These are phyloP conservation scores for Bretschneidera sinensis DNA, from an alignment of 345 rosid genomes.

Conservation along the genomic window DNA sequence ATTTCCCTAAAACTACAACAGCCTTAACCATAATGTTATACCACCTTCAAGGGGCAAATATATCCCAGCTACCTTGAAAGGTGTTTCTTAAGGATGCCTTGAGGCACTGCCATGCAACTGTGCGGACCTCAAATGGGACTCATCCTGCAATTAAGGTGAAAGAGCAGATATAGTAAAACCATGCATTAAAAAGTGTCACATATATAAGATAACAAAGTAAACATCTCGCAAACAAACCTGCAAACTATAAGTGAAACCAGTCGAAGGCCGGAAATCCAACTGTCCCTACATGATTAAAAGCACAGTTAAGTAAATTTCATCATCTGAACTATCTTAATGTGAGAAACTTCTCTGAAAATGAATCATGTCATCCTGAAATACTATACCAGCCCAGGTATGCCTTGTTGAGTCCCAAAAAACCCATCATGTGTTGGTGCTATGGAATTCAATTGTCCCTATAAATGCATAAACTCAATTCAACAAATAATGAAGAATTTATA, in stretches of 20 bases:
- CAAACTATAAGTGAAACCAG: slow-evolving; percentile 46
- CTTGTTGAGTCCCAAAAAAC: slow-evolving; percentile 49
- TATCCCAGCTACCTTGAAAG: background rate
- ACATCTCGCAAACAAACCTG: slow-evolving; percentile 35
- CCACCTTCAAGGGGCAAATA: background rate
- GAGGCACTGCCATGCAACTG: slow-evolving; percentile 53
- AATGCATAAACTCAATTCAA: slow-evolving; percentile 10
- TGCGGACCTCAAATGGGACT: slow-evolving; percentile 51
- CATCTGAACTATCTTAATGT: slow-evolving; percentile 4
- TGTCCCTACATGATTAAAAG: slow-evolving; percentile 31
- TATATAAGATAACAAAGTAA: background rate
- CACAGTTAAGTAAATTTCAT: background rate
- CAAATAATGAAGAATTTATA: background rate
- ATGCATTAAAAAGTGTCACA: background rate
- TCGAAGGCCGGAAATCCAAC: slow-evolving; percentile 52
- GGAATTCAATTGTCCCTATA: slow-evolving; percentile 51
- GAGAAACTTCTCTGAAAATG: background rate
- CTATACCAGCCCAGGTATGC: slow-evolving; percentile 51
- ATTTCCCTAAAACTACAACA: background rate
- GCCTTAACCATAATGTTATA: background rate
- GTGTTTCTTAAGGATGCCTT: slow-evolving; percentile 32
- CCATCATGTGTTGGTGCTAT: slow-evolving; percentile 40
- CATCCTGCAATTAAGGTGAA: slow-evolving; percentile 34
- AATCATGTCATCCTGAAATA: background rate
- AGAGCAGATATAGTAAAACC: background rate